Evolutionary conservation across 2,329 filamentous ascomycete species (phyloP).

Genomic region (Huntiella bhutanensis): DNA sequence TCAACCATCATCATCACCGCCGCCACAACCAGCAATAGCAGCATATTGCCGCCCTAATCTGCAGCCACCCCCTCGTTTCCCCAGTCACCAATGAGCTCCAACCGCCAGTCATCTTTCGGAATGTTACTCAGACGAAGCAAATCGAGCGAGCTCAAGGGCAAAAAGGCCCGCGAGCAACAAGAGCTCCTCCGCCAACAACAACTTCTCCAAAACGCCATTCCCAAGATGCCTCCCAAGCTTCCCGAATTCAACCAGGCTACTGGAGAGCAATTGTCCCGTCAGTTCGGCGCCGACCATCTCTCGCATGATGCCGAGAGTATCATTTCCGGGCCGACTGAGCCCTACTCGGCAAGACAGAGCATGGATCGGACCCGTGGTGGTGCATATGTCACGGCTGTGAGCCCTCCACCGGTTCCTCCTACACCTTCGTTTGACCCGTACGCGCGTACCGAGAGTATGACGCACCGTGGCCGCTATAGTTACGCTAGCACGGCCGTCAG

Average conservation of each 20-base stretch:
- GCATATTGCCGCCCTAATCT: too few species aligned
- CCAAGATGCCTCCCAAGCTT: slow-evolving; percentile 30
- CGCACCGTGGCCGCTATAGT: slow-evolving; percentile 85
- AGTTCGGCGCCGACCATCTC: slow-evolving; percentile 29
- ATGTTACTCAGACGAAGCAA: slow-evolving; percentile 50
- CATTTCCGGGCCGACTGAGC: slow-evolving; percentile 28
- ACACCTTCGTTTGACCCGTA: slow-evolving; percentile 52
- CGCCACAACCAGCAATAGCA: too few species aligned
- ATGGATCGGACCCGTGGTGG: slow-evolving; percentile 29
- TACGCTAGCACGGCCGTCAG: slow-evolving; percentile 85
- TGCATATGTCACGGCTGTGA: slow-evolving; percentile 20
- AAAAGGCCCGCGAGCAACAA: slow-evolving; percentile 42
- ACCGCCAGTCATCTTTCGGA: slow-evolving; percentile 26
- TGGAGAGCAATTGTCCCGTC: slow-evolving; percentile 27
- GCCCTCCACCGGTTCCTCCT: slow-evolving; percentile 27
- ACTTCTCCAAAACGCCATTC: slow-evolving; percentile 25
- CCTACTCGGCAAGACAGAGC: slow-evolving; percentile 27
- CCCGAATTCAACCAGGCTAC: slow-evolving; percentile 33
- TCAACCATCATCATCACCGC: too few species aligned
- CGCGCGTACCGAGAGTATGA: slow-evolving; percentile 81
- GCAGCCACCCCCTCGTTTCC: too few species aligned
- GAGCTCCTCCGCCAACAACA: slow-evolving; percentile 30
- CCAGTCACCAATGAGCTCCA: slow-evolving; percentile 17
- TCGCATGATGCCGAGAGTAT: slow-evolving; percentile 44
- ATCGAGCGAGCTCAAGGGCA: slow-evolving; percentile 44